These are phyloP conservation scores for Lizanozyma gosingica DNA, from an alignment of 1,139 yeast species.

Conservation along the genomic window DNA sequence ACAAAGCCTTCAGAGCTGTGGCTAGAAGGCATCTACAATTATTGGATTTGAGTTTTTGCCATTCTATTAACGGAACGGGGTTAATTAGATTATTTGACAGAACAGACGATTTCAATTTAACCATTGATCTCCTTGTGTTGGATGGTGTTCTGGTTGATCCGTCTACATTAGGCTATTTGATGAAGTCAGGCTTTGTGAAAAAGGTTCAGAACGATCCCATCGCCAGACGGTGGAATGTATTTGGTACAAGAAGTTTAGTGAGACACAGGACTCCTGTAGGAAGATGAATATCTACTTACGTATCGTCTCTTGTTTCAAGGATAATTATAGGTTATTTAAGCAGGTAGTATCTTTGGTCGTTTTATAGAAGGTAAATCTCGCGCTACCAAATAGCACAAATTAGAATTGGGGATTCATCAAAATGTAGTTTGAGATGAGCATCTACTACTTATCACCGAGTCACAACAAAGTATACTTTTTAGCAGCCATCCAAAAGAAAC, in stretches of 20 bases:
- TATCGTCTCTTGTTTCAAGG: neutral
- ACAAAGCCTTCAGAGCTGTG: neutral
- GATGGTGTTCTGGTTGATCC: neutral
- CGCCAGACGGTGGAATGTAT: neutral
- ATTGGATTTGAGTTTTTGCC: neutral
- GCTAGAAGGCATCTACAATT: neutral
- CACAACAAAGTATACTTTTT: no score
- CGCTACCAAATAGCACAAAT: neutral
- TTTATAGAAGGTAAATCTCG: neutral
- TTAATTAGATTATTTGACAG: neutral
- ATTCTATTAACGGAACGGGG: neutral
- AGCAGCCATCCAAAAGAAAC: no score
- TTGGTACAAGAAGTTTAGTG: neutral
- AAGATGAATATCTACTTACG: neutral
- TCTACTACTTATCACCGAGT: no score
- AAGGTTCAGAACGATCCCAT: neutral
- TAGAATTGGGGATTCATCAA: no score
- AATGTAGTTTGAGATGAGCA: neutral
- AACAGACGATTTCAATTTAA: neutral
- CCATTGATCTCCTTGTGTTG: neutral
- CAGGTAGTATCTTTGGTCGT: neutral
- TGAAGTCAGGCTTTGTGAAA: neutral
- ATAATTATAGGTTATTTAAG: no score
- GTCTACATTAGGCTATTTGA: neutral
- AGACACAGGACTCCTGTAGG: neutral